phyloP scores from a whole-genome alignment of 352 stramenopile genomes.

The Phytophthora pisi region DNA sequence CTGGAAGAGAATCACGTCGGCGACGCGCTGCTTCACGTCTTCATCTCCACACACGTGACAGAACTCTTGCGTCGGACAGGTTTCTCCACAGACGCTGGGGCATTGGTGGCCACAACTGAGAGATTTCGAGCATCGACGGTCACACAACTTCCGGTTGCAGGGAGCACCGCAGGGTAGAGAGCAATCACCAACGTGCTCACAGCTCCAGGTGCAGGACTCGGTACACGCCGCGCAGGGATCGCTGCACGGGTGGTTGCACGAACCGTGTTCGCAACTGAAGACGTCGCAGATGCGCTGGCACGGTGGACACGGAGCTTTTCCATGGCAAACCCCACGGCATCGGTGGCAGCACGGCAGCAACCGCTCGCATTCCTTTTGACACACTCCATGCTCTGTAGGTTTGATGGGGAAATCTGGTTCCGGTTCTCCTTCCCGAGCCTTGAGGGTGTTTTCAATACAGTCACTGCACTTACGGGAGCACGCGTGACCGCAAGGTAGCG shows the following conservation, averaged over 20 bases:
- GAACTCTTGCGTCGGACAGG: constrained; percentile 55
- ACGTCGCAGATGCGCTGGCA: constrained; percentile 58
- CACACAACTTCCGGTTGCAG: constrained; percentile 50
- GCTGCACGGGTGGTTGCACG: constrained; percentile 52
- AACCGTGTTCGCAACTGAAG: constrained; percentile 64
- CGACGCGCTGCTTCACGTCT: constrained; percentile 44
- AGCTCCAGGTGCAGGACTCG: constrained; percentile 75
- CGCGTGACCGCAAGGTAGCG: constrained; percentile 44
- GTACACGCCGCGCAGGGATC: constrained; percentile 71
- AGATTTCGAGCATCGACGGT: constrained; percentile 53
- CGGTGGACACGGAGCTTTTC: constrained; percentile 49
- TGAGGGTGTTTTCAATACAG: constrained; percentile 42
- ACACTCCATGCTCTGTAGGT: constrained; percentile 47
- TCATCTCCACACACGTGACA: constrained; percentile 64
- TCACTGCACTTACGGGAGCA: constrained; percentile 43
- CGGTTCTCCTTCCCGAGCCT: constrained; percentile 17
- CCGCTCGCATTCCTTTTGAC: constrained; percentile 66
- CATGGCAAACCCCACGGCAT: constrained; percentile 67
- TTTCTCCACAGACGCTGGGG: constrained; percentile 76
- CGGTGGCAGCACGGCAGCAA: constrained; percentile 68
- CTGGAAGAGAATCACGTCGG: constrained; percentile 69
- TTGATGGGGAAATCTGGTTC: constrained; percentile 39
- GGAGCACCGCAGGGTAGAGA: constrained; percentile 61
- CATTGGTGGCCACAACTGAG: constrained; percentile 77
- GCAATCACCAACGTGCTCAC: constrained; percentile 61